Evolutionary conservation across 2,329 filamentous ascomycete species (phyloP), one percentile per base, ranked within the genome.

Genomic region (Fusarium metavorans): DNA sequence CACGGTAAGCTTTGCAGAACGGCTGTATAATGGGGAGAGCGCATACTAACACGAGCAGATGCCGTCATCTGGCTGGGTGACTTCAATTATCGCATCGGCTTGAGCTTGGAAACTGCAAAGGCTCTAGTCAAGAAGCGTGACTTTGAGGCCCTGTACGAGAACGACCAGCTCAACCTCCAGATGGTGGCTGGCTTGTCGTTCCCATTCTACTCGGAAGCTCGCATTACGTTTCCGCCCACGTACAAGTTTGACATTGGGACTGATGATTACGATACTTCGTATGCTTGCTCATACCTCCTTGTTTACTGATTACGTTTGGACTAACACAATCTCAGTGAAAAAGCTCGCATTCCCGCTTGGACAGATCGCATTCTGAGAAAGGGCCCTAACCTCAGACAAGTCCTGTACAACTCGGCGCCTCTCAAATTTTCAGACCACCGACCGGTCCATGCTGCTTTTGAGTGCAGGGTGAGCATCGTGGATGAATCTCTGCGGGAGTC

Each of bases 41-140:
- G 7, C 76, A 83, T 73, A 81, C 73, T 70, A 41, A 72, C 45
- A 57, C 34, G 4, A 52, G 30, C 52, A 88, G 90, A 92, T 76
- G 89, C 94, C 25, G 92, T 98, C 39, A 92, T 98, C 63, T 99
- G 97, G 96, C 89, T 98, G 48, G 97, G 97, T 6, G 97, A 99
- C 82, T 99, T 99, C 86, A 99, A 99, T 81, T 99, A 99, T 83
- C 93, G 97, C 20, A 97, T 99, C 77, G 96, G 95, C 1, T 87
- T 98, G 67, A 89, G 88, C 52, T 91, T 94, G 74, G 95, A 98
- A 43, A 92, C 89, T 69, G 94, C 95, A 9, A 92, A 94, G 75
- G 89, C 92, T 35, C 85, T 97, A 11, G 91, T 98, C 64, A 89
- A 92, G 77, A 88, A 89, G 64, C 87, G 90, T 30, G 93, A 98